Conservation (phyloP, 495 filamentous ascomycete genomes). For the Penicillium bovifimosum region DNA sequence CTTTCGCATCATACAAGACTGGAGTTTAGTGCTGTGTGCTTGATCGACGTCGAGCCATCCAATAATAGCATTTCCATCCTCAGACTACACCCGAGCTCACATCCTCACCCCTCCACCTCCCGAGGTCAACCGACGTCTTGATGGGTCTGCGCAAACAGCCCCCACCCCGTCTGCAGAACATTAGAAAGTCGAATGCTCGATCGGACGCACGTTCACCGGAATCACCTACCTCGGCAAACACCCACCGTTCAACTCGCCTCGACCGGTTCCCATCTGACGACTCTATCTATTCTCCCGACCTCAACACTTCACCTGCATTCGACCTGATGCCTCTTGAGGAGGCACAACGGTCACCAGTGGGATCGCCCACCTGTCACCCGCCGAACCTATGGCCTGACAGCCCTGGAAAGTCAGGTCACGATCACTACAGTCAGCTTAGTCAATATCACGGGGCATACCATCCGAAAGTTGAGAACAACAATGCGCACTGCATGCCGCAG, state of each 20-base stretch:
- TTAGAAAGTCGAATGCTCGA: constrained; percentile 31
- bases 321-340: constrained; percentile 43
- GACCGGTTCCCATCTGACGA: constrained; percentile 31
- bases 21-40: background rate
- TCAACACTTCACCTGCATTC: constrained; percentile 41
- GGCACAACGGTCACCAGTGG: constrained; percentile 39
- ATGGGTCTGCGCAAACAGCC: constrained; percentile 46
- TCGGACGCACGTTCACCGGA: constrained; percentile 21
- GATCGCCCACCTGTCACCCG: constrained; percentile 25
- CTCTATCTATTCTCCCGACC: constrained; percentile 39
- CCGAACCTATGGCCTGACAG: constrained; percentile 35
- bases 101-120: background rate
- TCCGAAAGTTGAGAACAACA: constrained; percentile 5
- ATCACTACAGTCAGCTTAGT: constrained; percentile 5
- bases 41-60: background rate
- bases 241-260: constrained; percentile 27
- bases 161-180: constrained; percentile 38
- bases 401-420: constrained; percentile 17
- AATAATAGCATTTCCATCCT: background rate
- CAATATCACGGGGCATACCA: constrained; percentile 3
- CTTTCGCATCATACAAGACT: background rate
- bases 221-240: constrained; percentile 30
- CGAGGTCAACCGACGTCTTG: constrained; percentile 22
- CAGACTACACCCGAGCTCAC: background rate
- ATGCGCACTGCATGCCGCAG: constrained; percentile 17